Evolutionary conservation across 225 moss, liverwort and hornwort species (phyloP).

Genomic region (Thuidium tamariscinum): DNA sequence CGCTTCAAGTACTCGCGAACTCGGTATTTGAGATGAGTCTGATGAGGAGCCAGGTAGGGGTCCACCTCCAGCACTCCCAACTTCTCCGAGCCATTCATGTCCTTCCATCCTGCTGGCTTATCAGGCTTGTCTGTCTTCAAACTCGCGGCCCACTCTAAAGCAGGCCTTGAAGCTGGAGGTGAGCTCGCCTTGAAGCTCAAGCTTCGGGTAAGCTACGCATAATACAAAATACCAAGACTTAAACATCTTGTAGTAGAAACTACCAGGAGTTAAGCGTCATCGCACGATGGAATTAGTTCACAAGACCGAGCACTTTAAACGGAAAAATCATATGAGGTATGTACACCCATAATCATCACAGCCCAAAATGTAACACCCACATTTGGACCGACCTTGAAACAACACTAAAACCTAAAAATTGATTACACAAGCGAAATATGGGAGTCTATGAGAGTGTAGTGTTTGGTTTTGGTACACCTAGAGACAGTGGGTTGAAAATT

Average conservation of each 20-base stretch:
- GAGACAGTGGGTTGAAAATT: not conserved
- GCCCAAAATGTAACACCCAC: not conserved
- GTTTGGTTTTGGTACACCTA: not conserved
- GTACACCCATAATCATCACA: not conserved
- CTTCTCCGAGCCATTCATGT: conserved; percentile 53
- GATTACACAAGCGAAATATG: not conserved
- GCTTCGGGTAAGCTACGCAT: conserved; percentile 24
- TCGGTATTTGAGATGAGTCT: conserved; percentile 63
- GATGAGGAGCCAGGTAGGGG: conserved; percentile 49
- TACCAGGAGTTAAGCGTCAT: not conserved
- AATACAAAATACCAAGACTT: not conserved
- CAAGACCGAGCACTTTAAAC: not conserved
- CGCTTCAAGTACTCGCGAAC: conserved; percentile 51
- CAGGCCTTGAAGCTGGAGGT: conserved; percentile 12
- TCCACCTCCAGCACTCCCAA: conserved; percentile 81
- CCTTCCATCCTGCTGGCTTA: conserved; percentile 59
- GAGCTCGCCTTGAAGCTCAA: conserved; percentile 34
- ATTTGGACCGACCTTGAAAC: not conserved
- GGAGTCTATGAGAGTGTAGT: not conserved
- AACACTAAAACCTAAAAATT: not conserved
- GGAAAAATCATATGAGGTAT: not conserved
- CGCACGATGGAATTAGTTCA: not conserved
- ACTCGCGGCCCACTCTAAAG: conserved; percentile 38
- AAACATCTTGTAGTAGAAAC: not conserved
- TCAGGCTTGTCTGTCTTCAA: conserved; percentile 57